Evolutionary conservation across 2,329 filamentous ascomycete genomes (phyloP), one percentile per base, ranked within the genome.

Genomic region (Hysterium pulicare): DNA sequence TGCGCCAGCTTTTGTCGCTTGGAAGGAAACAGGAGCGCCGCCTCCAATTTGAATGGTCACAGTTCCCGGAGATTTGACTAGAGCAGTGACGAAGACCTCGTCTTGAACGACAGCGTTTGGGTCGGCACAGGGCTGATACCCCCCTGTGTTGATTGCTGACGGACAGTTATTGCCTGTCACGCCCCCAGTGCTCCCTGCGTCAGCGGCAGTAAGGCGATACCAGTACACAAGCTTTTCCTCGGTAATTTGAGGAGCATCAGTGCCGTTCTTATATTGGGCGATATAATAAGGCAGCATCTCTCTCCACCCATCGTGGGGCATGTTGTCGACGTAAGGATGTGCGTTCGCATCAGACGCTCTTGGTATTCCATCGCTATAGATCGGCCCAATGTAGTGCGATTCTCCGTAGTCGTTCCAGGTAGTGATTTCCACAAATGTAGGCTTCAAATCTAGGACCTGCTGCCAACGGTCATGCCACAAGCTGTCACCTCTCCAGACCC

Each of bases 371-470:
- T 71, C 66, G 7, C 73, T 61, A 33, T 68, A 58, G 34, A 78
- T 55, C 3, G 76, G 72, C 0, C 72, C 74, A 15, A 55, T 67
- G 50, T 80, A 78, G 50, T 80, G 76, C 2, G 77, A 75, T 56
- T 82, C 79, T 24, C 78, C 78, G 46, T 74, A 79, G 53, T 80
- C 79, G 49, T 81, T 81, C 77, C 77, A 81, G 15, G 75, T 76
- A 34, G 80, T 72, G 33, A 81, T 76, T 45, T 75, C 69, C 5
- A 80, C 71, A 35, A 74, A 76, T 19, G 74, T 66, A 13, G 79
- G 77, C 41, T 71, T 55, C 0, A 47, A 24, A 4, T 45, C 30
- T 8, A 42, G 15, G 42, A 40, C 38, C 36, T 59, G 47, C 17
- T 53, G 36, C 57, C 57, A 60, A 23, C 57, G 74, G 41, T 78